Base-by-base conservation (phyloP, 805 yeast genomes). In the Priceomyces medius region DNA sequence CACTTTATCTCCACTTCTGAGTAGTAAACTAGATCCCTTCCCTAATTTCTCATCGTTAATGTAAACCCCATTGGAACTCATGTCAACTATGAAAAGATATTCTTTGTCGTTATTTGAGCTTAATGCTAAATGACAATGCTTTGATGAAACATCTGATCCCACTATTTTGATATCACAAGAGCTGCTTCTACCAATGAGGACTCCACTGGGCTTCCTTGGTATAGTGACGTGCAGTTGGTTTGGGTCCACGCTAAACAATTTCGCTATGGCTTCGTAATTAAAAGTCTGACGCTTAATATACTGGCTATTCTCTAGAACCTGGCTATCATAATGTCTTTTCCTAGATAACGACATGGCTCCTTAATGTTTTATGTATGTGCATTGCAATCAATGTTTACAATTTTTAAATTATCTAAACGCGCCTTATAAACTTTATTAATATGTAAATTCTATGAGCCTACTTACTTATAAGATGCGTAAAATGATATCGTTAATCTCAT, bases 31-130 rank as follows among this genome's bases (percentile, higher is more conserved):
- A 23, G 75, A 70, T 10, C 74, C 77, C 19, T 68, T 72, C 0
- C 81, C 77, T 3, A 81, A 54, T 35, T 66, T 55, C 26, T 70
- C 73, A 10, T 79, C 86, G 51, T 85, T 85, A 13, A 85, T 68
- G 48, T 68, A 81, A 0, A 87, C 79, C 1, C 91, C 90, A 55
- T 85, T 84, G 2, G 85, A 66, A 47, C 80, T 74, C 23, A 67
- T 49, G 56, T 84, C 91, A 2, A 77, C 71, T 8, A 83, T 53
- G 47, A 76, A 78, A 45, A 52, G 71, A 47, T 43, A 63, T 45
- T 56, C 77, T 46, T 47, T 49, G 16, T 52, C 43, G 14, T 65
- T 67, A 56, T 41, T 65, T 54, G 39, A 45, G 6, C 77, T 63
- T 4, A 75, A 59, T 2, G 73, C 58, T 7, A 84, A 56, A 41